Evolutionary conservation across 306 rosid genomes (phyloP), one percentile per base, ranked within the genome.

Genomic region (Lagenaria siceraria): DNA sequence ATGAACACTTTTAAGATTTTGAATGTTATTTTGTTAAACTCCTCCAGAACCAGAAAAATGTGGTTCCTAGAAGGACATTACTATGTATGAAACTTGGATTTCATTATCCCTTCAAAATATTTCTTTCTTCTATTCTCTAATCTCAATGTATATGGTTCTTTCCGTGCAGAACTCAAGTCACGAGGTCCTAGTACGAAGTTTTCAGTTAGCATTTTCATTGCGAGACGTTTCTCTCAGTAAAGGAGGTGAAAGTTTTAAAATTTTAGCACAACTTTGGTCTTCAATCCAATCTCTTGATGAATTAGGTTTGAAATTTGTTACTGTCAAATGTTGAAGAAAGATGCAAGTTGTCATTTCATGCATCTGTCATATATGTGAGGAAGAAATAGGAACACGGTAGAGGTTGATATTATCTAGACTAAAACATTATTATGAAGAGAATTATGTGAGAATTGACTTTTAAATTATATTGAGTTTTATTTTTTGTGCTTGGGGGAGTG

Each of bases 171-270:
- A 89, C 82, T 90, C 92, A 82, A 87, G 86, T 84, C 87, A 86
- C 52, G 91, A 92, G 91, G 85, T 86, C 78, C 91, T 92, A 56
- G 85, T 86, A 82, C 93, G 84, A 77, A 88, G 96, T 84, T 96
- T 88, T 83, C 99, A 96, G 85, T 84, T 96, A 43, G 92, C 98
- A 60, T 88, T 96, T 88, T 89, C 97, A 77, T 82, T 96, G 90
- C 85, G 86, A 81, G 84, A 81, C 81, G 77, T 87, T 52, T 92
- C 99, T 83, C 96, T 92, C 61, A 80, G 53, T 77, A 88, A 85
- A 70, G 86, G 80, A 49, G 98, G 99, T 96, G 82, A 88, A n/a
- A 84, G 70, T 85, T 77, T 64, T 48, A 51, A 75, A 25, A 52
- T 38, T 7, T 38, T 77, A 51, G 43, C 36, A 3, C 59, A 77